Conservation (phyloP, 2,329 filamentous ascomycete species). For the Sporothrix brunneoviolacea region DNA sequence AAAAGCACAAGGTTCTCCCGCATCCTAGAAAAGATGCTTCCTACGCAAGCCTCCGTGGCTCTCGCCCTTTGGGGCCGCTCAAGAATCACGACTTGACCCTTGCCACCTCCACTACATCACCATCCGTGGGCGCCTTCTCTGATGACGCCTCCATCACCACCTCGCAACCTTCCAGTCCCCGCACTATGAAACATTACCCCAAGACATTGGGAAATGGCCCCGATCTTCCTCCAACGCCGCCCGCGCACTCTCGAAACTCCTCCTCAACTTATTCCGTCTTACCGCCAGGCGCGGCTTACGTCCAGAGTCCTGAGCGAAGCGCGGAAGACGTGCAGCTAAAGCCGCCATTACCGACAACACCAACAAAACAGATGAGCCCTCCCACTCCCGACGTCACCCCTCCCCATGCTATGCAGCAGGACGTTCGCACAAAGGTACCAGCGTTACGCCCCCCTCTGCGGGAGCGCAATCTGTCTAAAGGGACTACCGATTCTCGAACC, state of each 20-base stretch:
- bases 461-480: constrained; percentile 45
- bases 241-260: constrained; percentile 52
- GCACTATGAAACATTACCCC: constrained; percentile 36
- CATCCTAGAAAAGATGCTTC: constrained; percentile 28
- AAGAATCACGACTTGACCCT: constrained; percentile 19
- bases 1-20: constrained; percentile 34
- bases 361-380: constrained; percentile 59
- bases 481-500: constrained; percentile 53
- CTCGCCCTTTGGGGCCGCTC: constrained; percentile 12
- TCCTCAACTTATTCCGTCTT: constrained; percentile 43
- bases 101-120: background rate
- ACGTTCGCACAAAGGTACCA: constrained; percentile 34
- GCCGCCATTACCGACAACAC: constrained; percentile 44
- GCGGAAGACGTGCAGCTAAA: constrained; percentile 31
- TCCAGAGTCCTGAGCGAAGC: constrained; percentile 33
- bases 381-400: constrained; percentile 73
- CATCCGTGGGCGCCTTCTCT: constrained; percentile 24
- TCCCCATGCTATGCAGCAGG: constrained; percentile 39
- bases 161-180: constrained; percentile 32
- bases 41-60: constrained; percentile 10
- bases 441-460: constrained; percentile 37
- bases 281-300: constrained; percentile 35
- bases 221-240: constrained; percentile 56
- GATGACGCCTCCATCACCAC: constrained; percentile 17
- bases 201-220: constrained; percentile 38